Evolutionary conservation across 768 basidiomycete species (phyloP).

Genomic region (Melanogaster broomeanus): DNA sequence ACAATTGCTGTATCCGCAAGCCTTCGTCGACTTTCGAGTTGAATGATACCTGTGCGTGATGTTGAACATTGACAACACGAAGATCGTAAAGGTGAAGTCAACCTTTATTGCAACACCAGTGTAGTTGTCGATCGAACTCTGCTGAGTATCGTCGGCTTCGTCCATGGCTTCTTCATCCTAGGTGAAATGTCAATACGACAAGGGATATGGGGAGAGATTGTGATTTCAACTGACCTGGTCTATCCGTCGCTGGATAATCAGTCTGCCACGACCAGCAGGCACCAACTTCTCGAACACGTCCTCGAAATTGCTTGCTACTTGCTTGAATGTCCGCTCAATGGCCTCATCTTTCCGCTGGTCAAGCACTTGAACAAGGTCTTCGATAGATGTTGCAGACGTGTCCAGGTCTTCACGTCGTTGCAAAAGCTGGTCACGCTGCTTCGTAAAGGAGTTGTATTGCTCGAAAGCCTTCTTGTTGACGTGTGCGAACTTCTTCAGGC

Average conservation of each 20-base stretch:
- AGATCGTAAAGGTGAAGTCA: background rate
- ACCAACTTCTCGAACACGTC: slow-evolving; percentile 97
- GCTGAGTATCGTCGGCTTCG: slow-evolving; percentile 72
- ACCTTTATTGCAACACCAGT: slow-evolving; percentile 97
- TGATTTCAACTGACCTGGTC: slow-evolving; percentile 58
- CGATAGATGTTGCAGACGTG: slow-evolving; percentile 84
- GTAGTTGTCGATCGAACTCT: slow-evolving; percentile 86
- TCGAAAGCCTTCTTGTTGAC: slow-evolving; percentile 99
- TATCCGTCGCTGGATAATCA: slow-evolving; percentile 91
- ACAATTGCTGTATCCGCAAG: slow-evolving; percentile 92
- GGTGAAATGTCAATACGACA: background rate
- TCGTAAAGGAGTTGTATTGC: slow-evolving; percentile 97
- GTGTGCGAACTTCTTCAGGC: slow-evolving; percentile 93
- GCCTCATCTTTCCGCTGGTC: slow-evolving; percentile 99
- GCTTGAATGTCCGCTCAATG: slow-evolving; percentile 97
- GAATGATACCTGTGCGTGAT: slow-evolving; percentile 81
- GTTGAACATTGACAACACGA: background rate
- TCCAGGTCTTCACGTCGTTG: slow-evolving; percentile 90
- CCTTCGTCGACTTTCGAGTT: slow-evolving; percentile 99
- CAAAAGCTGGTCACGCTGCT: slow-evolving; percentile 90
- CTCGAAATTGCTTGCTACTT: slow-evolving; percentile 95
- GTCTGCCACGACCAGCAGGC: slow-evolving; percentile 84
- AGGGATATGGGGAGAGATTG: background rate
- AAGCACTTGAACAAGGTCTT: slow-evolving; percentile 89
- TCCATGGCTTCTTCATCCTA: slow-evolving; percentile 72